phyloP scores from a whole-genome alignment of 1,139 yeast species.

The Saccharomycopsis crataegensis region DNA sequence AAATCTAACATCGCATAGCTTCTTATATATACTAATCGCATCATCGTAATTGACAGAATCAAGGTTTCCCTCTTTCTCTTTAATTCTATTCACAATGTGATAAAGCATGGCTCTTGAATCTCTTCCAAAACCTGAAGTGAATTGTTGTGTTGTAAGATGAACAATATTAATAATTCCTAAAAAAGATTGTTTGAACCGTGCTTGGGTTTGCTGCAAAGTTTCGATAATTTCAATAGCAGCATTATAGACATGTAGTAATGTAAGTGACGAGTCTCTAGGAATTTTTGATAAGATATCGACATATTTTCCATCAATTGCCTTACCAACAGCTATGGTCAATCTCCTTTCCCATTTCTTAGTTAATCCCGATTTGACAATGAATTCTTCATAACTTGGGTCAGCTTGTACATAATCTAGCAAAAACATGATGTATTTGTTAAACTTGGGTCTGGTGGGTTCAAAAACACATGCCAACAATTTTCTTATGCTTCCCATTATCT shows the following conservation, averaged over 20 bases:
- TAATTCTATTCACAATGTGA: conserved; percentile 43
- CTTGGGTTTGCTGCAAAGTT: conserved; percentile 48
- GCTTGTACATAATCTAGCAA: conserved; percentile 45
- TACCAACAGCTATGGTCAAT: conserved; percentile 41
- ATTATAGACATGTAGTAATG: conserved; percentile 49
- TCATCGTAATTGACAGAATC: conserved; percentile 46
- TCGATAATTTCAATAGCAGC: conserved; percentile 50
- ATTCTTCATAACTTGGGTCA: conserved; percentile 37
- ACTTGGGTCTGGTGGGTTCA: conserved; percentile 49
- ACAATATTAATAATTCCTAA: conserved; percentile 53
- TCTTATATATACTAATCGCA: conserved; percentile 52
- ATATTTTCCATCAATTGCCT: conserved; percentile 53
- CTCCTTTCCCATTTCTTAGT: conserved; percentile 46
- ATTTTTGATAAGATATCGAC: conserved; percentile 47
- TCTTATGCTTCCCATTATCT: conserved; percentile 41
- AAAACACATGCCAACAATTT: conserved; percentile 39
- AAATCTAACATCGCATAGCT: conserved; percentile 47
- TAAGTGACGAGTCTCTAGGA: conserved; percentile 59
- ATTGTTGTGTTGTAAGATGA: conserved; percentile 48
- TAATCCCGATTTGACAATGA: conserved; percentile 33
- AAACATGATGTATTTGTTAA: conserved; percentile 45
- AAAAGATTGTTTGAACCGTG: conserved; percentile 53
- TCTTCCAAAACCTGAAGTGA: conserved; percentile 48
- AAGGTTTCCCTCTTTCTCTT: conserved; percentile 25
- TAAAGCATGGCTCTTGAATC: conserved; percentile 57